phyloP scores from a whole-genome alignment of 495 filamentous ascomycete species.

The Symbiotaphrina buchneri region DNA sequence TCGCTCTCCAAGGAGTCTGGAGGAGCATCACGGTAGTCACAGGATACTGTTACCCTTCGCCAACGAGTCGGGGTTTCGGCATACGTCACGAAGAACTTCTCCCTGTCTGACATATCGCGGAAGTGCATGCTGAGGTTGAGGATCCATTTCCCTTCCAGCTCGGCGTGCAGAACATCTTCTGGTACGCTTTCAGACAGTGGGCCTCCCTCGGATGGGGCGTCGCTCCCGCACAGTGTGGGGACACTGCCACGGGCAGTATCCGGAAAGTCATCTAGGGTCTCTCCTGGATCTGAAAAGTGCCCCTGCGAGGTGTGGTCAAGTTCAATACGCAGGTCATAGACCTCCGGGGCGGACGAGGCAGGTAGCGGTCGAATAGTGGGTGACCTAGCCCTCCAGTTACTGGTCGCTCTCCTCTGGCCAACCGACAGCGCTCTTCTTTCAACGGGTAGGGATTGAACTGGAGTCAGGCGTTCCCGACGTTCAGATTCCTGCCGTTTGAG shows the following conservation, averaged over 20 bases:
- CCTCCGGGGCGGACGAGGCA: neutral
- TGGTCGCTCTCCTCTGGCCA: conserved; percentile 35
- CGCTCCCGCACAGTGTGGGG: too few species aligned
- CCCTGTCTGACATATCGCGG: conserved; percentile 76
- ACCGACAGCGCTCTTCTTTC: conserved; percentile 57
- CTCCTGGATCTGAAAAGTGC: too few species aligned
- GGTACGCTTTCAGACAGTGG: conserved; percentile 29
- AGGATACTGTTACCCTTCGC: conserved; percentile 78
- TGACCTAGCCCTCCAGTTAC: conserved; percentile 13
- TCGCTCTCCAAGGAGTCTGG: conserved; percentile 73
- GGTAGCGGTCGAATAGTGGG: too few species aligned
- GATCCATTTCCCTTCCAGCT: conserved; percentile 82
- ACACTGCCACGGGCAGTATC: too few species aligned
- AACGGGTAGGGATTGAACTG: conserved; percentile 25
- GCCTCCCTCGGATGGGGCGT: too few species aligned
- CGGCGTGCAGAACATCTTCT: conserved; percentile 57
- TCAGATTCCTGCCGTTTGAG: conserved; percentile 71
- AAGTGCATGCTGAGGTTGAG: conserved; percentile 98
- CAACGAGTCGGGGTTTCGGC: conserved; percentile 58
- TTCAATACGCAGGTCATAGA: too few species aligned
- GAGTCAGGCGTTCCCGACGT: conserved; percentile 44
- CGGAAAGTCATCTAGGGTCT: too few species aligned
- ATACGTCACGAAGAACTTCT: conserved; percentile 97
- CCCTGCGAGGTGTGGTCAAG: too few species aligned
- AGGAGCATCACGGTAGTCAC: conserved; percentile 71